A percentile compares a stretch with the other conserved stretches of the same genome.
Evolutionary conservation across 2,329 filamentous ascomycete genomes (phyloP).

Genomic region (Cryphonectria japonica): DNA sequence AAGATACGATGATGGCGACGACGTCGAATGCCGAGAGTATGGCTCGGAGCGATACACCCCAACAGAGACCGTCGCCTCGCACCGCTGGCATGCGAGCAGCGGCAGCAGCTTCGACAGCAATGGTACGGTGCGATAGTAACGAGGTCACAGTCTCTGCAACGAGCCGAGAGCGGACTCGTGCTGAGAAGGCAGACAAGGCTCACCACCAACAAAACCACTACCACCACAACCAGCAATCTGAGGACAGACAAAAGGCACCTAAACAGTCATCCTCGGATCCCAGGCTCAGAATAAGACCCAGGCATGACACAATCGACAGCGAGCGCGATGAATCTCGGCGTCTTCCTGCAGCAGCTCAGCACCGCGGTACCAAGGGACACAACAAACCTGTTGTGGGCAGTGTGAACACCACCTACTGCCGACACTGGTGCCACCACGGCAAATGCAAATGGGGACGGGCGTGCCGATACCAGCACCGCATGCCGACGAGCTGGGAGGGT

Average conservation of each 20-base stretch:
- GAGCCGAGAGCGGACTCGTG: neutral
- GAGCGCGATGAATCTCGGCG: slow-evolving; percentile 16
- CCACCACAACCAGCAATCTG: neutral
- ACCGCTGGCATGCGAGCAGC: neutral
- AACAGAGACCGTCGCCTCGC: neutral
- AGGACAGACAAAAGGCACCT: neutral
- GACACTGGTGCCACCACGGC: slow-evolving; percentile 54
- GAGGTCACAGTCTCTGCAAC: neutral
- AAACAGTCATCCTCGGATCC: neutral
- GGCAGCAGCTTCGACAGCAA: neutral
- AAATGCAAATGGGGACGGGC: slow-evolving; percentile 48
- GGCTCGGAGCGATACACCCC: neutral
- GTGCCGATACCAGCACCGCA: slow-evolving; percentile 51
- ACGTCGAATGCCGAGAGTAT: neutral
- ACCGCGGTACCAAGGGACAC: slow-evolving; percentile 1
- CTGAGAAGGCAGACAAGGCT: neutral
- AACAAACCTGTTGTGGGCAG: slow-evolving; percentile 5
- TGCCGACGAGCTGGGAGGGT: slow-evolving; percentile 48
- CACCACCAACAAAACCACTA: neutral
- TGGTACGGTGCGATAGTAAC: neutral
- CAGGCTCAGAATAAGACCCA: slow-evolving; percentile 11
- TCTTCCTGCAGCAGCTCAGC: slow-evolving; percentile 2
- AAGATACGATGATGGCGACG: neutral
- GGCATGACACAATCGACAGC: slow-evolving; percentile 7
- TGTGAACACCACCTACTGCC: slow-evolving; percentile 40